phyloP scores from a whole-genome alignment of 2,329 filamentous ascomycete species.

The Arthrobotrys sphaeroides region DNA sequence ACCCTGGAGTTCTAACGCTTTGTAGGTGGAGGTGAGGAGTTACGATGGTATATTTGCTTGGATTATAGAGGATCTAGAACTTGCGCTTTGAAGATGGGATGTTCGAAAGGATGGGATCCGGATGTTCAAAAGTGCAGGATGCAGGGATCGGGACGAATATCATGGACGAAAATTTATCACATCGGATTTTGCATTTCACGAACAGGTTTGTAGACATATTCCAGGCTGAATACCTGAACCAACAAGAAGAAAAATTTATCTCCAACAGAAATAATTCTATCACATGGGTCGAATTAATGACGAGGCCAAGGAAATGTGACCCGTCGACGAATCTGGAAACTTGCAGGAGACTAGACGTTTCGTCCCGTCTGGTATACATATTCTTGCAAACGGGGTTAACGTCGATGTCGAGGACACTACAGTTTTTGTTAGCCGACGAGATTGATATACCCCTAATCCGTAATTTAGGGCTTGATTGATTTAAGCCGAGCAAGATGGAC shows the following conservation, averaged over 20 bases:
- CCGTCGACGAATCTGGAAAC: conserved; percentile 14
- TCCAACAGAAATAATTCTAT: neutral
- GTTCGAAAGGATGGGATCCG: neutral
- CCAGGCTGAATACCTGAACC: neutral
- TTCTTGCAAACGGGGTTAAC: conserved; percentile 5
- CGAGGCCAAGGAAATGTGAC: conserved; percentile 23
- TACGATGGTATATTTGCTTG: neutral
- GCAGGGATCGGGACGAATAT: neutral
- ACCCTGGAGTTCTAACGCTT: neutral
- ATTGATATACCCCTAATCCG: neutral
- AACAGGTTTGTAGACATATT: neutral
- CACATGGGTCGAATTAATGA: neutral
- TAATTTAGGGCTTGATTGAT: neutral
- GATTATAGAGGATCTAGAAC: conserved; percentile 4
- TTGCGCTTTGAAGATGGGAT: neutral
- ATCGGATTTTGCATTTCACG: neutral
- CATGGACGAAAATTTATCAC: neutral
- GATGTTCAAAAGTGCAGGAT: conserved; percentile 10
- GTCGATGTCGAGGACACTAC: neutral
- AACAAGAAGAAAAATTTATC: neutral
- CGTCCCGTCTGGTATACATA: neutral
- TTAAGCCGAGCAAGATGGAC: neutral
- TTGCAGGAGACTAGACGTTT: conserved; percentile 5
- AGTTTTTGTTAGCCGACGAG: neutral
- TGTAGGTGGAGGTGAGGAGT: neutral